Conservation (phyloP, 2,329 filamentous ascomycete species). For the Fonsecaea pedrosoi region DNA sequence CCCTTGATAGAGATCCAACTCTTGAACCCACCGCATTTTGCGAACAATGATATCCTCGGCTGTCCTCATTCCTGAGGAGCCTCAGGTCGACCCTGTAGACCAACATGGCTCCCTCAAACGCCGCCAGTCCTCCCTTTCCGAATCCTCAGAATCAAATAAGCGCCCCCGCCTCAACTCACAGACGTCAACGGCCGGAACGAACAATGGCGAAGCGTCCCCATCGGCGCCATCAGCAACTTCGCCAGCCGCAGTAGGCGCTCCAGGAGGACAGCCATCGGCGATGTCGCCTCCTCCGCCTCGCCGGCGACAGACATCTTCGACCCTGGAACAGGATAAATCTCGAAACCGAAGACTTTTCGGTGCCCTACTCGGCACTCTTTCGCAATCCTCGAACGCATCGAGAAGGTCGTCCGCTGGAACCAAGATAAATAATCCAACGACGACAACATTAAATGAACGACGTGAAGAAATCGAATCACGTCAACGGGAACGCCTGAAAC, state of each 20-base stretch:
- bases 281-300: conserved; percentile 28
- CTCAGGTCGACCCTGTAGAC: conserved; percentile 16
- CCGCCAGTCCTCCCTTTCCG: conserved; percentile 30
- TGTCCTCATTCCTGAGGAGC: conserved; percentile 44
- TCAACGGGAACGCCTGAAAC: conserved; percentile 76
- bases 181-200: conserved; percentile 7
- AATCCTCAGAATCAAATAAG: conserved; percentile 31
- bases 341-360: conserved; percentile 87
- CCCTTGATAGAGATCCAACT: neutral
- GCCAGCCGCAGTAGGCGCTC: conserved; percentile 18
- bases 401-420: conserved; percentile 17
- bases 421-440: conserved; percentile 35
- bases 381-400: conserved; percentile 58
- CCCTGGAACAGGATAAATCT: conserved; percentile 75
- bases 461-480: conserved; percentile 82
- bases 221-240: conserved; percentile 40
- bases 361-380: conserved; percentile 77
- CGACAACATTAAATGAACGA: conserved; percentile 66
- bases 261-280: conserved; percentile 11
- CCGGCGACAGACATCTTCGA: conserved; percentile 33
- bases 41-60: conserved; percentile 45
- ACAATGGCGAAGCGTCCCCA: conserved; percentile 58
- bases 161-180: conserved; percentile 30
- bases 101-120: conserved; percentile 33
- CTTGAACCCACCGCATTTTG: neutral